phyloP scores from a whole-genome alignment of 768 basidiomycete genomes.

The Neoboletus subvelutipes region DNA sequence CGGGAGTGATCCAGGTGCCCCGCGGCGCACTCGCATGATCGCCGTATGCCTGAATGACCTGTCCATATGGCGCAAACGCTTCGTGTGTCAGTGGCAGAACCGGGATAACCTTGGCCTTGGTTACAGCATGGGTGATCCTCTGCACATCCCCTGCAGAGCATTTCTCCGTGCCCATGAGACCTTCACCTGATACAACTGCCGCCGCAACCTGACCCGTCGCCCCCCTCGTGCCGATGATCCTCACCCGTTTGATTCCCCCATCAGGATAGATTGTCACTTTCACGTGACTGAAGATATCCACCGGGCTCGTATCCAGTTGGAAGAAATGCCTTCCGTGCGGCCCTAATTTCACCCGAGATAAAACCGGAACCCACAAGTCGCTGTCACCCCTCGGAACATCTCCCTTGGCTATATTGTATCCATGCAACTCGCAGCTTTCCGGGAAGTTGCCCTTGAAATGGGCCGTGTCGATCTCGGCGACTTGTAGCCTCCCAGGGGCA shows the following conservation, averaged over 20 bases:
- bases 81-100: slow-evolving; percentile 76
- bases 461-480: slow-evolving; percentile 87
- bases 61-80: slow-evolving; percentile 85
- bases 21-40: slow-evolving; percentile 66
- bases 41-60: slow-evolving; percentile 86
- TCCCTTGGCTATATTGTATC: slow-evolving; percentile 33
- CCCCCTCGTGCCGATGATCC: slow-evolving; percentile 67
- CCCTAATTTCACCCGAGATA: slow-evolving; percentile 78
- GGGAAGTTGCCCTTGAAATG: slow-evolving; percentile 98
- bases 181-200: slow-evolving; percentile 8
- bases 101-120: slow-evolving; percentile 39
- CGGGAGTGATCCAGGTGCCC: slow-evolving; percentile 69
- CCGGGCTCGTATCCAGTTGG: slow-evolving; percentile 67
- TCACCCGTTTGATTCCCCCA: slow-evolving; percentile 92
- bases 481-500: slow-evolving; percentile 66
- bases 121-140: slow-evolving; percentile 8
- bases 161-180: slow-evolving; percentile 2
- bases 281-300: slow-evolving; percentile 72
- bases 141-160: neutral
- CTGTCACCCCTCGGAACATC: slow-evolving; percentile 40
- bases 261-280: slow-evolving; percentile 90
- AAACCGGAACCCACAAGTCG: slow-evolving; percentile 66
- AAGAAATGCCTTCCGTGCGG: slow-evolving; percentile 90
- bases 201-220: slow-evolving; percentile 13
- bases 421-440: slow-evolving; percentile 80